phyloP scores from a whole-genome alignment of 164 flowering plant genomes.

The Stephania cephalantha region DNA sequence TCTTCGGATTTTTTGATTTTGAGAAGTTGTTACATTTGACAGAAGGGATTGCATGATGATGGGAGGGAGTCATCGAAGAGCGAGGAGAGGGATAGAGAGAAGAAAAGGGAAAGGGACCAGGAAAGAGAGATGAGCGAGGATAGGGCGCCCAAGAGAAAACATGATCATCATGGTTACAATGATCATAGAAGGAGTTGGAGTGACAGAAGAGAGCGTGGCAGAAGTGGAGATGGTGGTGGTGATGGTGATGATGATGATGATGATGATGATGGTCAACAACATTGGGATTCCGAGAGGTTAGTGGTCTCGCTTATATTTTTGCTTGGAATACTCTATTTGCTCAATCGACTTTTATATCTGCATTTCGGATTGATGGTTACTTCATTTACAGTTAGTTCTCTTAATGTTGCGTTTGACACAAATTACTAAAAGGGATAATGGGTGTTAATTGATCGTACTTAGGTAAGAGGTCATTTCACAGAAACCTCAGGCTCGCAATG shows the following conservation, averaged over 20 bases:
- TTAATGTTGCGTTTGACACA: too few species aligned
- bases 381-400: background rate
- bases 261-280: slow-evolving; percentile 35
- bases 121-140: slow-evolving; percentile 33
- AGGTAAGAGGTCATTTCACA: background rate
- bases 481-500: background rate
- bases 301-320: too few species aligned
- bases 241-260: slow-evolving; percentile 21
- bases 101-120: slow-evolving; percentile 25
- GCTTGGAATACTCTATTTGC: background rate
- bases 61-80: slow-evolving; percentile 41
- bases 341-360: background rate
- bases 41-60: slow-evolving; percentile 52
- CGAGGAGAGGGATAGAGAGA: slow-evolving; percentile 46
- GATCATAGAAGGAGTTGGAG: slow-evolving; percentile 56
- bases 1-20: background rate
- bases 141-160: slow-evolving; percentile 27
- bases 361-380: background rate
- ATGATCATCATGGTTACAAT: slow-evolving; percentile 33
- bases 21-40: slow-evolving; percentile 8
- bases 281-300: slow-evolving; percentile 66
- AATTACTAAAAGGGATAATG: too few species aligned
- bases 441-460: background rate
- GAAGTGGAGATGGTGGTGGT: slow-evolving; percentile 60
- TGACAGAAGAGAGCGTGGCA: slow-evolving; percentile 60